These are phyloP conservation scores for Sporothrix brasiliensis DNA, from an alignment of 2,329 filamentous ascomycete species.

Conservation along the genomic window DNA sequence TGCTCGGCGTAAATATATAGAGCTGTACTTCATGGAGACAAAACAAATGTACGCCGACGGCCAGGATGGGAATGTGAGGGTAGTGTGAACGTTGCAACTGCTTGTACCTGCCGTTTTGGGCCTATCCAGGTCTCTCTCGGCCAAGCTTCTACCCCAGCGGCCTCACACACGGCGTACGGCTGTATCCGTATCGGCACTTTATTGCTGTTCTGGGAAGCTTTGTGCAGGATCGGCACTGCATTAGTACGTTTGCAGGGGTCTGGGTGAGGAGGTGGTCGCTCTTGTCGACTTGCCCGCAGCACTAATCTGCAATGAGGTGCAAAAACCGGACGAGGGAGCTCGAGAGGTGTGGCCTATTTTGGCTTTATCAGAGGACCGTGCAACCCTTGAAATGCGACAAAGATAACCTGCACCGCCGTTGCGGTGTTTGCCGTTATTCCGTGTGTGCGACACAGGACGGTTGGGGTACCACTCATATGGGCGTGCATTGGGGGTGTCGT, in stretches of 20 bases:
- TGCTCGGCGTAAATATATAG: not conserved
- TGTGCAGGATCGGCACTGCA: slow-evolving; percentile 8
- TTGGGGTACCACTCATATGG: too few species aligned
- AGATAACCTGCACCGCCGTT: not conserved
- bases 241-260: not conserved
- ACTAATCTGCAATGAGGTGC: not conserved
- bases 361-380: too few species aligned
- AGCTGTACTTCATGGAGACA: too few species aligned
- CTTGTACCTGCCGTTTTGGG: too few species aligned
- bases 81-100: not conserved
- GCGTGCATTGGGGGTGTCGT: too few species aligned
- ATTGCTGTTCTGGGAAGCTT: slow-evolving; percentile 31
- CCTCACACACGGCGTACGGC: not conserved
- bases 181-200: slow-evolving; percentile 18
- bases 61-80: too few species aligned
- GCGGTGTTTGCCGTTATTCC: not conserved
- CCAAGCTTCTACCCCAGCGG: not conserved
- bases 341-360: not conserved
- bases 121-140: too few species aligned
- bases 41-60: too few species aligned
- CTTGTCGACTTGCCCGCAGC: not conserved
- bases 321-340: not conserved
- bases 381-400: not conserved
- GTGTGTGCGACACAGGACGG: too few species aligned
- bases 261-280: not conserved